These are phyloP conservation scores for Pyrenophora graminea DNA, from an alignment of 2,329 filamentous ascomycete genomes.

Conservation along the genomic window DNA sequence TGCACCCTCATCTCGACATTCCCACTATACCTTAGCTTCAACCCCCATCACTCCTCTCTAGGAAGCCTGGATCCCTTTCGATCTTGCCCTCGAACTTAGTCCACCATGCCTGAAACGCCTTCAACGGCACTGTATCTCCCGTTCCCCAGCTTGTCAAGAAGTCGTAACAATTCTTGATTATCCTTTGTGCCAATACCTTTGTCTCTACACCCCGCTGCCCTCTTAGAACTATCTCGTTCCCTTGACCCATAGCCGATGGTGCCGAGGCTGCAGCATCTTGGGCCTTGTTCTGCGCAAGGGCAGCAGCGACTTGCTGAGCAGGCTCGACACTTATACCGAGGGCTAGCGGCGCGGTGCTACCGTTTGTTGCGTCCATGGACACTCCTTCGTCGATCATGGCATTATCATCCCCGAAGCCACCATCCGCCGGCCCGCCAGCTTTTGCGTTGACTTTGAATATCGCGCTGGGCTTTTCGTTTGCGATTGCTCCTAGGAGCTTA, in stretches of 20 bases:
- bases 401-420: conserved; percentile 52
- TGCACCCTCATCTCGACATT: background rate
- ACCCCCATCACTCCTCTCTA: conserved; percentile 70
- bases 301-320: conserved; percentile 69
- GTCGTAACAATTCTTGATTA: conserved; percentile 97
- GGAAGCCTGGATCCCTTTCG: conserved; percentile 82
- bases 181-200: conserved; percentile 81
- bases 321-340: conserved; percentile 85
- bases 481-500: conserved; percentile 85
- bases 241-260: conserved; percentile 26
- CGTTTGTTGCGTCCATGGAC: conserved; percentile 15
- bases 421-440: conserved; percentile 43
- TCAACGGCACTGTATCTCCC: conserved; percentile 84
- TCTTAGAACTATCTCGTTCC: conserved; percentile 44
- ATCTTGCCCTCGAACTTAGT: conserved; percentile 89
- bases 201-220: conserved; percentile 61
- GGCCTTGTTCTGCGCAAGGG: conserved; percentile 65
- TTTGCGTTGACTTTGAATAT: conserved; percentile 75
- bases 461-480: conserved; percentile 86
- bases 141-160: conserved; percentile 88
- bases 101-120: conserved; percentile 98
- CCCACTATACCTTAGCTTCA: conserved; percentile 19
- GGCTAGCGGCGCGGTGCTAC: conserved; percentile 54
- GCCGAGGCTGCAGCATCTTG: conserved; percentile 40
- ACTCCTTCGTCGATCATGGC: conserved; percentile 51